phyloP scores from a whole-genome alignment of 2,329 filamentous ascomycete genomes.

The Massarina eburnea region DNA sequence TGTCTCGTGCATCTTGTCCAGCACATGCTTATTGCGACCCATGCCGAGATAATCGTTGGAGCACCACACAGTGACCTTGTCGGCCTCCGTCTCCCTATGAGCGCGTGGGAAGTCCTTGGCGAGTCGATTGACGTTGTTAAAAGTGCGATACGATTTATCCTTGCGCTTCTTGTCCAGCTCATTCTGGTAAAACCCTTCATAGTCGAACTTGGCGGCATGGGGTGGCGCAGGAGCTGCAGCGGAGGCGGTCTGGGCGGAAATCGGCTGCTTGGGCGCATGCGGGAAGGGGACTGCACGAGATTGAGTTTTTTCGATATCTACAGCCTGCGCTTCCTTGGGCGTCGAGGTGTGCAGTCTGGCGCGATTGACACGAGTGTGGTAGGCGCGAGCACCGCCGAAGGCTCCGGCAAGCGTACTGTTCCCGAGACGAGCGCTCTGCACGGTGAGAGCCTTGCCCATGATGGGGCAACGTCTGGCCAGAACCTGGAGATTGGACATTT shows the following conservation, averaged over 20 bases:
- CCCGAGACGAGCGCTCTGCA: slow-evolving; percentile 64
- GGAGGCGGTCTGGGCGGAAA: slow-evolving; percentile 20
- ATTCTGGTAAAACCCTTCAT: slow-evolving; percentile 81
- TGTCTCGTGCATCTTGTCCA: slow-evolving; percentile 92
- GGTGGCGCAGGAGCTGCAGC: slow-evolving; percentile 52
- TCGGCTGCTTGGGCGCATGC: slow-evolving; percentile 25
- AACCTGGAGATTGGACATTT: slow-evolving; percentile 95
- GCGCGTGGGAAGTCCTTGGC: slow-evolving; percentile 95
- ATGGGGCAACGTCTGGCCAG: slow-evolving; percentile 93
- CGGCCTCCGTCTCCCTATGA: slow-evolving; percentile 80
- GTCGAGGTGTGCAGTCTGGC: slow-evolving; percentile 81
- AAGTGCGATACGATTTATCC: slow-evolving; percentile 99
- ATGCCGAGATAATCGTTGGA: slow-evolving; percentile 99
- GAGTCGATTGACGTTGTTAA: slow-evolving; percentile 99
- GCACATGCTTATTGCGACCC: slow-evolving; percentile 84
- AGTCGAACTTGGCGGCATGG: slow-evolving; percentile 71
- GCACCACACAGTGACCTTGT: slow-evolving; percentile 96
- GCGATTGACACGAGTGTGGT: slow-evolving; percentile 57
- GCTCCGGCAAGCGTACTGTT: slow-evolving; percentile 51
- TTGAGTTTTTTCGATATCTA: slow-evolving; percentile 62
- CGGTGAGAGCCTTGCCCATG: slow-evolving; percentile 95
- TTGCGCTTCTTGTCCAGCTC: slow-evolving; percentile 99
- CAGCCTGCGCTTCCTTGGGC: slow-evolving; percentile 73
- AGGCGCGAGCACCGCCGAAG: slow-evolving; percentile 53
- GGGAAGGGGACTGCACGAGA: slow-evolving; percentile 34